Evolutionary conservation across 192 early-diverging fungal species (phyloP), one percentile per base, ranked within the genome.

Genomic region (Entrophospora sp.): DNA sequence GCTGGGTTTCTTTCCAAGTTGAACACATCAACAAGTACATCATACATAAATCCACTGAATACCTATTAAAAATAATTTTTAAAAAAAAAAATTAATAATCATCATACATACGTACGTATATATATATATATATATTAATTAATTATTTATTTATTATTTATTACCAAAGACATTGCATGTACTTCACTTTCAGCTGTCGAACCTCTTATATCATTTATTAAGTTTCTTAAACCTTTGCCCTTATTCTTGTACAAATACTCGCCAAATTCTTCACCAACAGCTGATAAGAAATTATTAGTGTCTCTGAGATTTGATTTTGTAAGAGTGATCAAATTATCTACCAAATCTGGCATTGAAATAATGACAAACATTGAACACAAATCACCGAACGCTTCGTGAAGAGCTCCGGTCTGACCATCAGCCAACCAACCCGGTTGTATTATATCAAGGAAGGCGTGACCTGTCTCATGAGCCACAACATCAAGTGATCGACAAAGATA

Each of bases 361-460:
- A 57, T 32, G 9, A 10, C 10, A 35, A 57, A 57, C 34, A 57
- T 36, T 24, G 32, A 24, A 32, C 18, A 22, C 13, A 57, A 57
- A 57, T 57, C 55, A n/a, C 55, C 55, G 13, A 57, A 57, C n/a
- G 55, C 55, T 37, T 57, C 55, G 24, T 57, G 55, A 37, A 57
- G 34, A n/a, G 16, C 55, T 25, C 55, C 55, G 25, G 55, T 57
- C 37, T 57, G 55, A 20, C 55, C 55, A 37, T 34, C 34, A 36
- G 28, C 8, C 8, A 36, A 3, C 55, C 55, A 57, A 8, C n/a
- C 20, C 1, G 18, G 24, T 36, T 57, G 55, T 1, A 57, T 3
- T 13, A 25, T 57, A 35, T 57, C 55, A 10, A 57, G 24, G 16
- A 57, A 25, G 3, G 34, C 13, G 12, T 57, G 55, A 2, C 55